phyloP scores from a whole-genome alignment of 768 basidiomycete species.

The Naganishia randhawae region DNA sequence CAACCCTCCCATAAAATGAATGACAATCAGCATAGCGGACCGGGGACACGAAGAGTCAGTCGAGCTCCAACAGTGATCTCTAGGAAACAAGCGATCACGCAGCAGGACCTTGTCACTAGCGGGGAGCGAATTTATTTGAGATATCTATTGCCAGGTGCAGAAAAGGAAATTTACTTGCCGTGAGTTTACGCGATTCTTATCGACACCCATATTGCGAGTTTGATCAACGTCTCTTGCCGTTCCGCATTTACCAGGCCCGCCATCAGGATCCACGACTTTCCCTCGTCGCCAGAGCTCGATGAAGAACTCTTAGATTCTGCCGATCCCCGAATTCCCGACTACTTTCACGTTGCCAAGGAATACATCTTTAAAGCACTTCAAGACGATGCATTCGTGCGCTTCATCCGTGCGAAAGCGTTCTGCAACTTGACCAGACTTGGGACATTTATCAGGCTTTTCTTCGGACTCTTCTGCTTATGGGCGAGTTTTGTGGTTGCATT shows the following conservation, averaged over 20 bases:
- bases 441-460: conserved; percentile 75
- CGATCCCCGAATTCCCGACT: conserved; percentile 84
- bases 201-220: background rate
- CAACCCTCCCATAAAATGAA: background rate
- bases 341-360: conserved; percentile 96
- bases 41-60: conserved; percentile 10
- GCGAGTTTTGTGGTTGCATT: conserved; percentile 88
- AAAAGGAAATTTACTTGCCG: conserved; percentile 97
- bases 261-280: conserved; percentile 86
- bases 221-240: background rate
- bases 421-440: conserved; percentile 92
- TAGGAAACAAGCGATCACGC: conserved; percentile 82
- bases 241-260: conserved; percentile 56
- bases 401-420: conserved; percentile 95
- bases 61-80: conserved; percentile 86
- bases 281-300: conserved; percentile 45
- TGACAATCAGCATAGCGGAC: background rate
- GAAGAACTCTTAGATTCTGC: conserved; percentile 53
- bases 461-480: conserved; percentile 84
- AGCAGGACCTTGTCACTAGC: conserved; percentile 80
- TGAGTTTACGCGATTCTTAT: conserved; percentile 32
- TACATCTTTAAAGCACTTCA: conserved; percentile 96
- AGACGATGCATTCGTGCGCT: conserved; percentile 64
- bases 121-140: conserved; percentile 95
- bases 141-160: conserved; percentile 82